Evolutionary conservation across 257 asterid genomes (phyloP).

Genomic region (Eustoma russellianum): DNA sequence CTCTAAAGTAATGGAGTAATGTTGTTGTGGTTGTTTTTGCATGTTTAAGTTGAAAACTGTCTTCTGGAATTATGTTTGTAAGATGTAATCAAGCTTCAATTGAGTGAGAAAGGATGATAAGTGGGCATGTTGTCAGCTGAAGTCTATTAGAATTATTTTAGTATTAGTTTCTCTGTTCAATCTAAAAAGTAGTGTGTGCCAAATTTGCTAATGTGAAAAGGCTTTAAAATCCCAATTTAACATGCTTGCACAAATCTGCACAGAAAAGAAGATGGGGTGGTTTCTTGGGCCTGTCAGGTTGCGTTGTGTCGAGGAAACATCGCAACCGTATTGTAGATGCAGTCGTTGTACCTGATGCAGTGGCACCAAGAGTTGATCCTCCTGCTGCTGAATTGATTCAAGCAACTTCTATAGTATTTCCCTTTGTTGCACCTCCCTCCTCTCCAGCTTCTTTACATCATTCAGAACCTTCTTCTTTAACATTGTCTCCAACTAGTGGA

Average conservation of each 20-base stretch:
- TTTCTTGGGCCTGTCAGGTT: constrained; percentile 72
- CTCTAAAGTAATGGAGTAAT: no score
- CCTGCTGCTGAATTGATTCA: constrained; percentile 35
- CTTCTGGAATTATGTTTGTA: no score
- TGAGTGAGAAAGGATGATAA: no score
- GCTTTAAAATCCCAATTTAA: neutral
- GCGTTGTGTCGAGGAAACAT: constrained; percentile 62
- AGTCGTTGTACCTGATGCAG: constrained; percentile 54
- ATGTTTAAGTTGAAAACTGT: no score
- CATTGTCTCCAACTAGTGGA: constrained; percentile 63
- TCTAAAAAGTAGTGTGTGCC: no score
- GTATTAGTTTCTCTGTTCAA: no score
- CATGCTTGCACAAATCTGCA: constrained; percentile 1
- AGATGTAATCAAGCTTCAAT: no score
- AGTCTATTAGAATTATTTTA: no score
- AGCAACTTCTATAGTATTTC: constrained; percentile 46
- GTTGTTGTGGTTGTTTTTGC: no score
- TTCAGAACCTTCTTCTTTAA: constrained; percentile 77
- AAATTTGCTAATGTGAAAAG: no score
- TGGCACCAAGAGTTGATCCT: constrained; percentile 29
- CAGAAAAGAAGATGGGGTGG: constrained; percentile 88
- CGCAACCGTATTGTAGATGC: constrained; percentile 70
- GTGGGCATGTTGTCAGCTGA: no score
- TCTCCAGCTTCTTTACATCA: constrained; percentile 89
- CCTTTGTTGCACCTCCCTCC: constrained; percentile 89